Evolutionary conservation across 305 asterid genomes (phyloP), one percentile per base, ranked within the genome.

Genomic region (Petunia hybrid): DNA sequence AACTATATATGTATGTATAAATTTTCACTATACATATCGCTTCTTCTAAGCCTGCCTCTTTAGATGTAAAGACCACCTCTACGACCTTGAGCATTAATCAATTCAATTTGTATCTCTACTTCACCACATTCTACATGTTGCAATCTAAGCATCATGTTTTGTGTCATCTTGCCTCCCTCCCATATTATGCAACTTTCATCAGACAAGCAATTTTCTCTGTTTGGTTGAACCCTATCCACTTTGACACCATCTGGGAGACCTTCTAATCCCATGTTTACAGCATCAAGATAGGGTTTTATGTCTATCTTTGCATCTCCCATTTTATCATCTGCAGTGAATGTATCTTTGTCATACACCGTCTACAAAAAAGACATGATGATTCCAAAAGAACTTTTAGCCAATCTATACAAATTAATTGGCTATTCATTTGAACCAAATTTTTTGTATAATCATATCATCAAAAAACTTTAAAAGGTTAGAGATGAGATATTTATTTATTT

Each of bases 281-380:
- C 91, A 10, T 89, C 93, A 36, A 89, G 42, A 69, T 86, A 80
- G 0, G 94, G 85, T 41, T 80, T 86, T 46, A 93, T 86, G 83
- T 91, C 90, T 48, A 95, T 86, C 3, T 85, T 74, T 0, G 97
- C 97, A 8, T 65, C 80, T 63, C 99, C 98, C 97, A 95, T 89
- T 85, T 86, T 88, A 86, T 93, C 99, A 43, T 95, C 98, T 4
- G 56, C 91, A 0, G 93, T 87, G 90, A 93, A 90, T 3, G 97
- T 93, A 87, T 95, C 99, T 81, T 92, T 91, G 69, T 95, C 99
- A 67, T 83, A 92, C 46, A 95, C 98, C 0, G 79, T 71, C 98
- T 93, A 86, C 8, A 45, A 78, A 31, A 51, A 1, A 12, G 0
- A 5, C 4, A 0, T 5, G 0, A 1, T 57, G 31, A 22, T n/a